Evolutionary conservation across 352 stramenopile genomes (phyloP), one percentile per base, ranked within the genome.

Genomic region (Globisporangium camurandrum): DNA sequence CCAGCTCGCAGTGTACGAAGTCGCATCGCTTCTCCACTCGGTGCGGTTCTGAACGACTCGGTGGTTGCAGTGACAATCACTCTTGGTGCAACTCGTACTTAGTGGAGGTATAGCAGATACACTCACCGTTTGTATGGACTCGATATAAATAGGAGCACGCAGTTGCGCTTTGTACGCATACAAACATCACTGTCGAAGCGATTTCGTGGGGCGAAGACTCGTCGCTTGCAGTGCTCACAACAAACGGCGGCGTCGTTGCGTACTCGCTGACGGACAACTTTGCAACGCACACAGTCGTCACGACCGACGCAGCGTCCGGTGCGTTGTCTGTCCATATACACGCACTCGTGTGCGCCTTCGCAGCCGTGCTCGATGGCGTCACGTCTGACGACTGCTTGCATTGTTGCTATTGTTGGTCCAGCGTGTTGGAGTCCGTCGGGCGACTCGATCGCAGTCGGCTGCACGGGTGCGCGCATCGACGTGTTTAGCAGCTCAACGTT

Each of bases 1-100:
- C 10, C 43, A 54, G 4, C 51, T 86, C 9, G 66, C 69, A 17
- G 51, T 86, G 14, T 88, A 72, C 56, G 72, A 88, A 61, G 67
- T 84, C 17, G 71, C 73, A 4, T 62, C 66, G 33, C 67, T 86
- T 47, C 27, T 70, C 10, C 51, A 70, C n/a, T 65, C 61, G 71
- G 74, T 86, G 63, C 31, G 70, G n/a, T n/a, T n/a, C n/a, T n/a
- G n/a, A n/a, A n/a, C n/a, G n/a, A n/a, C n/a, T n/a, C n/a, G n/a
- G n/a, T n/a, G n/a, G n/a, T n/a, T n/a, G n/a, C n/a, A n/a, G n/a
- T n/a, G n/a, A n/a, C n/a, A n/a, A n/a, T n/a, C n/a, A n/a, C n/a
- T n/a, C n/a, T n/a, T n/a, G n/a, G n/a, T n/a, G n/a, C n/a, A n/a
- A n/a, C n/a, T n/a, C n/a, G n/a, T n/a, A n/a, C n/a, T n/a, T n/a